Conservation (phyloP, 345 rosid species). For the Combretum micranthum region DNA sequence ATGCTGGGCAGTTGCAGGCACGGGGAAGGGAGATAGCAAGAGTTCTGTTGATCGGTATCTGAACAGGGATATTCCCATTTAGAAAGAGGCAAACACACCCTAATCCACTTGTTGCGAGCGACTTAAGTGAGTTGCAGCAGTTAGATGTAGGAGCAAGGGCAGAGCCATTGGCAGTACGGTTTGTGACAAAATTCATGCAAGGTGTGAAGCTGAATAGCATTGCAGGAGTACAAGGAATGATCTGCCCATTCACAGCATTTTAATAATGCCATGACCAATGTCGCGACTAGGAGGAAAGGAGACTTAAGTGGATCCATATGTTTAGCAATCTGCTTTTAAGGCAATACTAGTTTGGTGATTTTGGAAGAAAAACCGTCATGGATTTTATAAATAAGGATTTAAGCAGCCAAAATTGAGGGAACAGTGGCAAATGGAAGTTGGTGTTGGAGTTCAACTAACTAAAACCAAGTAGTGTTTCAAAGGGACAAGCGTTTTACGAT, state of each 20-base stretch:
- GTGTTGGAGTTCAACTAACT: constrained; percentile 53
- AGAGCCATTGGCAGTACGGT: constrained; percentile 47
- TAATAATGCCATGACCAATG: constrained; percentile 10
- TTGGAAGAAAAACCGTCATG: too few relatives aligned
- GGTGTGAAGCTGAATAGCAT: constrained; percentile 49
- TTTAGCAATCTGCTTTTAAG: too few relatives aligned
- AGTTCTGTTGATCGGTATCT: constrained; percentile 60
- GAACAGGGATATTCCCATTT: constrained; percentile 62
- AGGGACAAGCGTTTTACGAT: neutral
- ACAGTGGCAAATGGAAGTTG: constrained; percentile 24
- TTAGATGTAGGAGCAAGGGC: constrained; percentile 51
- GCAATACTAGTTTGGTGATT: too few relatives aligned
- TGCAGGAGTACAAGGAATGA: constrained; percentile 47
- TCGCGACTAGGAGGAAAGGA: neutral
- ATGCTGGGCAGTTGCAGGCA: constrained; percentile 79
- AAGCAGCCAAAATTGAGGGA: neutral
- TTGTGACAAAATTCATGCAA: constrained; percentile 62
- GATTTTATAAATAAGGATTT: too few relatives aligned
- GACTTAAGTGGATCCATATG: constrained; percentile 16
- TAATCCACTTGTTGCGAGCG: constrained; percentile 46
- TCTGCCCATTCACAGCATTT: constrained; percentile 32
- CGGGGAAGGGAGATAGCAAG: constrained; percentile 84
- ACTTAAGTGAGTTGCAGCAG: constrained; percentile 60
- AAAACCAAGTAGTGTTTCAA: constrained; percentile 16
- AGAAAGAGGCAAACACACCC: constrained; percentile 69